Percentiles rank a stretch among this genome's conserved stretches.
Conservation (phyloP, 1,139 yeast genomes). For the Suhomyces bribrorum region DNA sequence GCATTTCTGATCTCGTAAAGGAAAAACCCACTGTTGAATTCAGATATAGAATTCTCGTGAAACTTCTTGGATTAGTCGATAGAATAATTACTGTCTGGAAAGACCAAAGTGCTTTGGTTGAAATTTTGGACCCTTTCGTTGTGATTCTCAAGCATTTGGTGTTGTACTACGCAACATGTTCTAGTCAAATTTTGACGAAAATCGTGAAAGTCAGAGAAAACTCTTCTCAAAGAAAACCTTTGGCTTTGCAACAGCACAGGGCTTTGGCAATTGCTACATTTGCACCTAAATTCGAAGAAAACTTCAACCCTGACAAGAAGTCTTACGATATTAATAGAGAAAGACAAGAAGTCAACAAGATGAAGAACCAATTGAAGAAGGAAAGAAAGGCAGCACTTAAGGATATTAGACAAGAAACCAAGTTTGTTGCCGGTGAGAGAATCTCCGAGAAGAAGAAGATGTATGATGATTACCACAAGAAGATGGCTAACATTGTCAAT, state of each 20-base stretch:
- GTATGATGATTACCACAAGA: constrained; percentile 80
- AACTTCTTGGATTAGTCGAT: constrained; percentile 30
- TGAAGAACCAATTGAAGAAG: constrained; percentile 83
- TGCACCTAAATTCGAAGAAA: constrained; percentile 93
- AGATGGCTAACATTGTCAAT: constrained; percentile 84
- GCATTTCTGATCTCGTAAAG: constrained; percentile 23
- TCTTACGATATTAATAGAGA: constrained; percentile 83
- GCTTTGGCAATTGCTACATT: constrained; percentile 82
- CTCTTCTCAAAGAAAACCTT: constrained; percentile 58
- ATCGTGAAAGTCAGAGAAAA: constrained; percentile 45
- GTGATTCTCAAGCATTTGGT: constrained; percentile 38
- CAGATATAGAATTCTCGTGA: constrained; percentile 34
- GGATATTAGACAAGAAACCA: constrained; percentile 86
- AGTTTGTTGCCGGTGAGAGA: constrained; percentile 83
- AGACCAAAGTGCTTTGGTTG: constrained; percentile 63
- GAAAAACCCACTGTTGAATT: constrained; percentile 17
- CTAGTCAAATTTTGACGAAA: constrained; percentile 45
- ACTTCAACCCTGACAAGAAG: constrained; percentile 93
- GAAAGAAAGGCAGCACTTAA: constrained; percentile 87
- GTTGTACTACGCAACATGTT: constrained; percentile 31
- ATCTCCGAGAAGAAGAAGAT: constrained; percentile 73
- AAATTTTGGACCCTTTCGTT: constrained; percentile 48
- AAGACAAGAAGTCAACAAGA: constrained; percentile 79
- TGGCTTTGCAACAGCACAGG: constrained; percentile 83
- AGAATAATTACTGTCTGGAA: constrained; percentile 53